A percentile compares a stretch with the other conserved stretches of the same genome.
Evolutionary conservation across 2,329 filamentous ascomycete species (phyloP).

Genomic region (Epichloe sibirici): DNA sequence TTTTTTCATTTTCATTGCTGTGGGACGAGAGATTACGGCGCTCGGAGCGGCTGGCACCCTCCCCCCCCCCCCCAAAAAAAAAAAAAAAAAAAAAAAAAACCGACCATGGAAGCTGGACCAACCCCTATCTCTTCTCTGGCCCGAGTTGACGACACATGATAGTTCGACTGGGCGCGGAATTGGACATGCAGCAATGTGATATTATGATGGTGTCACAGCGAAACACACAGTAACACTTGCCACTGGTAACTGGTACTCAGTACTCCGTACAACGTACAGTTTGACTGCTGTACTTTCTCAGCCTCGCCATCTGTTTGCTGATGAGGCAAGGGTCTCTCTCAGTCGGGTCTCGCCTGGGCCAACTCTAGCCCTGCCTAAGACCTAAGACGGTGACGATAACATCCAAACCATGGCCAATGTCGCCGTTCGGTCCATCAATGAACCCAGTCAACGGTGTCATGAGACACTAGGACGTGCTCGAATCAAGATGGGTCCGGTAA

Average conservation of each 20-base stretch:
- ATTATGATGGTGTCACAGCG: neutral
- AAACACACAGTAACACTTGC: neutral
- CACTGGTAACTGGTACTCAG: neutral
- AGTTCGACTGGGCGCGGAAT: neutral
- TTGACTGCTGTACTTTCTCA: neutral
- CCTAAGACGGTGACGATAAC: neutral
- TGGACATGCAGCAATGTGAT: neutral
- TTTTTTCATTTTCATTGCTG: neutral
- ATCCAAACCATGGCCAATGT: slow-evolving; percentile 2
- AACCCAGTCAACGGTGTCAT: slow-evolving; percentile 1
- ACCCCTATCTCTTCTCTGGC: neutral
- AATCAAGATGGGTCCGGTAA: slow-evolving; percentile 4
- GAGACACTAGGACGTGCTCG: neutral
- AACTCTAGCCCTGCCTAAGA: neutral
- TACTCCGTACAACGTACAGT: neutral
- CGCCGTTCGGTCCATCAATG: slow-evolving; percentile 1
- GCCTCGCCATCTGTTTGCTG: slow-evolving; percentile 10
- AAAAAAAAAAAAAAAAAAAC: neutral
- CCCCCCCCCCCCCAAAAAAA: neutral
- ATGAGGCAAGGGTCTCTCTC: slow-evolving; percentile 12
- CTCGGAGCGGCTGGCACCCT: neutral
- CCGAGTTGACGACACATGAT: neutral
- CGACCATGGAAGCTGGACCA: neutral
- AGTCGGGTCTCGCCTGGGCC: neutral
- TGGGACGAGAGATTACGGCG: neutral